These are phyloP conservation scores for Fusarium globosum DNA, from an alignment of 2,329 filamentous ascomycete genomes.

Conservation along the genomic window DNA sequence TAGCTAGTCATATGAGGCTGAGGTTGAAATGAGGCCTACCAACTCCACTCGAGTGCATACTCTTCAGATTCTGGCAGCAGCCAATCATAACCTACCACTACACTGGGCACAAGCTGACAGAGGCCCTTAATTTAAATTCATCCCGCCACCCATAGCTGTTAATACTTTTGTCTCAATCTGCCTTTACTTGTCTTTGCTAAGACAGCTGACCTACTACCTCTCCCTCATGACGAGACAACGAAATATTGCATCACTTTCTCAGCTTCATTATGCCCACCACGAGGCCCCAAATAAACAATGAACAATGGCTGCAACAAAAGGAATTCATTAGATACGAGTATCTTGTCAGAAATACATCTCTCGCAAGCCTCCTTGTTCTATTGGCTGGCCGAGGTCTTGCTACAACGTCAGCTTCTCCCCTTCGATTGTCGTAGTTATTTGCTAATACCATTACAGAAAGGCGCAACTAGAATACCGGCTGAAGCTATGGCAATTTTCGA, in stretches of 20 bases:
- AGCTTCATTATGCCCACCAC: background rate
- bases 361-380: background rate
- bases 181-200: background rate
- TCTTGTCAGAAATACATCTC: background rate
- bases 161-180: accelerated
- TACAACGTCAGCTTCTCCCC: background rate
- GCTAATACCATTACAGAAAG: background rate
- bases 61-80: background rate
- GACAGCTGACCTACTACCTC: background rate
- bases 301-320: background rate
- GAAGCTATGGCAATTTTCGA: background rate
- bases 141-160: background rate
- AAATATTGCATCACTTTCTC: background rate
- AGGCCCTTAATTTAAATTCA: background rate
- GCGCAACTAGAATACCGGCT: background rate
- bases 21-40: background rate
- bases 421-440: accelerated
- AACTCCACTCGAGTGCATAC: background rate
- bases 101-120: background rate
- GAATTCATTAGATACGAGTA: background rate
- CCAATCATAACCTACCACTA: background rate
- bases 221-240: background rate
- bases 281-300: background rate
- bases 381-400: background rate
- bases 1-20: background rate